phyloP scores from a whole-genome alignment of 2,329 filamentous ascomycete species.

The Grosmannia clavigera region DNA sequence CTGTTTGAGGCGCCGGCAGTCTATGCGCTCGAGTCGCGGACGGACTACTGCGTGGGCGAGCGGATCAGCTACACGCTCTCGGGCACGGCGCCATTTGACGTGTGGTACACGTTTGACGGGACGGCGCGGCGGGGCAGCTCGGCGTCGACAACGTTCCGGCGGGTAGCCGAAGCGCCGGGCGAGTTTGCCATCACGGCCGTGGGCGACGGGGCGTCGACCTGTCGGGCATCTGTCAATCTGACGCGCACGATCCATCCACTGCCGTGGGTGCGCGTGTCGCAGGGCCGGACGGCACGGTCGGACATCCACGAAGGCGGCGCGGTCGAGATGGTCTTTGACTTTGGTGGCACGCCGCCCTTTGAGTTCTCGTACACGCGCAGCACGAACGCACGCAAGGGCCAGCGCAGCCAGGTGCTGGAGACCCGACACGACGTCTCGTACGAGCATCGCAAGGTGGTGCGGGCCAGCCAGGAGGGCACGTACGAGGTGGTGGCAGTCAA shows the following conservation, averaged over 20 bases:
- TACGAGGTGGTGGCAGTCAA: conserved; percentile 97
- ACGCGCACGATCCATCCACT: conserved; percentile 81
- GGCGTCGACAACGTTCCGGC: conserved; percentile 72
- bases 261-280: conserved; percentile 80
- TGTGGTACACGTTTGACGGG: conserved; percentile 82
- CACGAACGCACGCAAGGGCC: conserved; percentile 67
- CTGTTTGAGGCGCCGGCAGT: conserved; percentile 91
- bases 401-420: conserved; percentile 71
- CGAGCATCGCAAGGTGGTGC: conserved; percentile 68
- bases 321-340: conserved; percentile 87
- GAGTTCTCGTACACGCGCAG: conserved; percentile 95
- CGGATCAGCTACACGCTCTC: conserved; percentile 84
- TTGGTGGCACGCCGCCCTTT: conserved; percentile 90
- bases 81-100: conserved; percentile 82
- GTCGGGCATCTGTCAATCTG: conserved; percentile 66
- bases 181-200: conserved; percentile 79
- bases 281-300: conserved; percentile 65
- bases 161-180: conserved; percentile 83
- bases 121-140: conserved; percentile 67
- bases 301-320: conserved; percentile 96
- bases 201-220: conserved; percentile 79
- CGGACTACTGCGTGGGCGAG: conserved; percentile 92
- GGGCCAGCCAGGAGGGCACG: conserved; percentile 84
- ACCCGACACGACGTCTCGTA: conserved; percentile 79
- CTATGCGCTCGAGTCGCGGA: conserved; percentile 69